phyloP scores from a whole-genome alignment of 306 rosid genomes.

The Prunus fruticosa region DNA sequence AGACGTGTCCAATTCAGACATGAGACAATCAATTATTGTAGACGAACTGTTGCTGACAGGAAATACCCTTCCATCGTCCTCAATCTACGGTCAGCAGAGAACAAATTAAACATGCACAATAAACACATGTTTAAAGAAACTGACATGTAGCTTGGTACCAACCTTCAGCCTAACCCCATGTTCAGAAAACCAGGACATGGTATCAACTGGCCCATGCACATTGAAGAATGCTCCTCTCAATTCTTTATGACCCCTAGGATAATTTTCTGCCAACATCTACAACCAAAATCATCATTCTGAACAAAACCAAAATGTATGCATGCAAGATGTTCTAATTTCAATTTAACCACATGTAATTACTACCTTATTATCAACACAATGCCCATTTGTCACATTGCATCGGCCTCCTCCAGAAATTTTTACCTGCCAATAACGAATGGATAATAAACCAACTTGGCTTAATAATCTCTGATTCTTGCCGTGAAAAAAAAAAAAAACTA shows the following conservation, averaged over 20 bases:
- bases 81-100: constrained; percentile 47
- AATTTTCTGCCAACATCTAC: constrained; percentile 87
- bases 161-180: constrained; percentile 95
- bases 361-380: constrained; percentile 65
- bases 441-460: constrained; percentile 11
- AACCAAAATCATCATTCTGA: constrained; percentile 31
- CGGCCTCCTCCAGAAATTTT: constrained; percentile 93
- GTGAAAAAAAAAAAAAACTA: background rate
- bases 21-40: constrained; percentile 78
- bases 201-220: constrained; percentile 65
- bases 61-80: constrained; percentile 95
- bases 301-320: background rate
- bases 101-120: constrained; percentile 21
- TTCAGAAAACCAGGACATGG: constrained; percentile 92
- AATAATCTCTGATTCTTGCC: background rate
- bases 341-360: background rate
- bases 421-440: constrained; percentile 45
- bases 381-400: constrained; percentile 95
- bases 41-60: constrained; percentile 89
- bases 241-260: constrained; percentile 93
- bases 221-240: constrained; percentile 83
- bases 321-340: background rate
- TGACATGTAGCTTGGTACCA: constrained; percentile 7
- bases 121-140: constrained; percentile 18
- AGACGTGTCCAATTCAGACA: constrained; percentile 54